Evolutionary conservation across 2,329 filamentous ascomycete genomes (phyloP), one percentile per base, ranked within the genome.

Genomic region (Aspergillus sp.): DNA sequence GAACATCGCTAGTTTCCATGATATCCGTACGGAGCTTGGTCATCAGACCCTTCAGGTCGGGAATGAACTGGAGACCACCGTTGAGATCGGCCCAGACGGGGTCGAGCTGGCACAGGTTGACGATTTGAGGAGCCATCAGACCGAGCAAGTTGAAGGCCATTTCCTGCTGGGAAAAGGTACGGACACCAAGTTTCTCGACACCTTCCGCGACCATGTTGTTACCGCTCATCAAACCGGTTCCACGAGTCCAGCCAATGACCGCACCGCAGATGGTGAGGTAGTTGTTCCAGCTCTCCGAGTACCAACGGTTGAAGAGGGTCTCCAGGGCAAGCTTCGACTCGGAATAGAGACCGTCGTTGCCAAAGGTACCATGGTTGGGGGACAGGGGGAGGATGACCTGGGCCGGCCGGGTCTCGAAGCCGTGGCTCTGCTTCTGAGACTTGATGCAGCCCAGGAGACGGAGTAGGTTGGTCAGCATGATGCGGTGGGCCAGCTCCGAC

Each of bases 101-200:
- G 77, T 97, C 91, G 42, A 84, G 81, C 78, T 99, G 94, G 81
- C 94, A 99, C 41, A 99, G 84, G 70, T 99, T 91, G 62, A 96
- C 92, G 64, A 99, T 89, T 23, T 87, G 83, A 34, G 94, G 92
- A 1, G 92, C 89, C 94, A 99, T 96, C 49, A 99, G 84, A 62
- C 94, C 93, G 42, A 99, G 84, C 61, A 99, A 77, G 76, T 99
- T 99, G 82, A 99, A 99, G 14, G 94, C 94, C 94, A 99, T 99
- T 76, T 99, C 94, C 72, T 96, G 91, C 77, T 97, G 94, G 9
- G 93, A 97, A 81, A 99, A 99, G 3, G 94, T 99, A 64, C 94
- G 91, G 21, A 97, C 94, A 65, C 94, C 94, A 61, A 95, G 94
- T 64, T 89, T 90, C 79, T 99, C 94, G 52, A 99, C 91, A 55